Base-by-base conservation (phyloP, 192 early-diverging fungal species). In the Entomortierella lignicola region DNA sequence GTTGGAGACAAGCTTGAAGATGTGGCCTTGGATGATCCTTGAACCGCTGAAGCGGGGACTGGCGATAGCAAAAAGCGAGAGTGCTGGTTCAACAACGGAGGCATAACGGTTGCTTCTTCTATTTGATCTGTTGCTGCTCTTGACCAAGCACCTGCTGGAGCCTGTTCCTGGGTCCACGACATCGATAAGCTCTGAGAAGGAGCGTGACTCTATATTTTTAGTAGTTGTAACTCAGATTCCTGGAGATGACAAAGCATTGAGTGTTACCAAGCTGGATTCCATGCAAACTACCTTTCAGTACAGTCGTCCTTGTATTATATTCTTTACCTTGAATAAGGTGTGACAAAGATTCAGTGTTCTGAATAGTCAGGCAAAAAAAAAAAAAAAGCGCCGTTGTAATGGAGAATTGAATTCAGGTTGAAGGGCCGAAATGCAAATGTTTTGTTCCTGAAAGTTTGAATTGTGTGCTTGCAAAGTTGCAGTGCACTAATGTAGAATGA, bases 41-140 rank as follows among this genome's bases (percentile, higher is more conserved):
- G 54, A n/a, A 51, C 63, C 57, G 58, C 29, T 18, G 63, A 65
- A 21, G 75, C 62, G 2, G 75, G 75, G 39, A 79, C 68, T 23
- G 75, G 75, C 0, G 75, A 79, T 18, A 79, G 51, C 15, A 79
- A 30, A 31, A 70, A 53, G 15, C 67, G 67, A 3, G 56, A 26
- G n/a, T 60, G n/a, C 4, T 43, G 66, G n/a, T 43, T 44, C 30
- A 55, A 50, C n/a, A 48, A 12, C 27, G 18, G 13, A 18, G 55
- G 57, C 21, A 37, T 23, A 31, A 12, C 4, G 2, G 44, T 32
- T 34, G 54, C 0, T 1, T 48, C 29, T 11, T 50, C 37, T 8
- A 54, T 61, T 48, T 44, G 21, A 12, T 21, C 55, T 27, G 20
- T 8, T 37, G 26, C 44, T 13, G 41, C 8, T 32, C 57, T 29